Base-by-base conservation (phyloP, 371 early-diverging fungal species). In the Circinella minor region DNA sequence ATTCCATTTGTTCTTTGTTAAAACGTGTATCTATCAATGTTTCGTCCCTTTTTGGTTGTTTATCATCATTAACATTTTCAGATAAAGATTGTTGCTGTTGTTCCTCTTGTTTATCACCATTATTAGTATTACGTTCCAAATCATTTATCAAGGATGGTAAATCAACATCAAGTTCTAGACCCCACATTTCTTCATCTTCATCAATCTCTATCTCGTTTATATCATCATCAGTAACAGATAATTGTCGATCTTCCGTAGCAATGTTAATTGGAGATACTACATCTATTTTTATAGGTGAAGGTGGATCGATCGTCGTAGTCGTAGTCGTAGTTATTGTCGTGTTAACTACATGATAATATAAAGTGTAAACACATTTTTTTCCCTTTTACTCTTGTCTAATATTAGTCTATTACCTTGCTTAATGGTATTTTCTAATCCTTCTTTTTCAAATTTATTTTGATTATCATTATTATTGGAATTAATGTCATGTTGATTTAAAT, bases 1-100 rank as follows among this genome's bases (percentile, higher is more conserved):
- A 70, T 36, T 61, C 70, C 13, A 77, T 72, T 20, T 77, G 67
- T 57, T 71, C 34, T 4, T 76, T 66, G 18, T 37, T 34, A 55
- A 51, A 3, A 10, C 6, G 15, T 9, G 5, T 49, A 8, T 49
- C 46, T 17, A 2, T 27, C 27, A 48, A 18, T 36, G 49, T 13
- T 27, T 64, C 49, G 9, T 64, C 49, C 27, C 27, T 27, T 36
- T 18, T 18, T 9, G 18, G n/a, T 1, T 3, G 48, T 5, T n/a
- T 63, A 20, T 60, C n/a, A 14, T 27, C 27, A 27, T 27, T 27
- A 27, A 27, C 27, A 27, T 27, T 27, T 27, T 27, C 27, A 27
- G 67, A 34, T 63, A 36, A 65, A 36, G 4, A 20, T 39, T 11
- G 20, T 6, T 34, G 34, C 6, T 34, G 34, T 34, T 34, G 57